Base-by-base conservation (phyloP, 2,329 filamentous ascomycete genomes). In the Aspergillus thermomutatus region DNA sequence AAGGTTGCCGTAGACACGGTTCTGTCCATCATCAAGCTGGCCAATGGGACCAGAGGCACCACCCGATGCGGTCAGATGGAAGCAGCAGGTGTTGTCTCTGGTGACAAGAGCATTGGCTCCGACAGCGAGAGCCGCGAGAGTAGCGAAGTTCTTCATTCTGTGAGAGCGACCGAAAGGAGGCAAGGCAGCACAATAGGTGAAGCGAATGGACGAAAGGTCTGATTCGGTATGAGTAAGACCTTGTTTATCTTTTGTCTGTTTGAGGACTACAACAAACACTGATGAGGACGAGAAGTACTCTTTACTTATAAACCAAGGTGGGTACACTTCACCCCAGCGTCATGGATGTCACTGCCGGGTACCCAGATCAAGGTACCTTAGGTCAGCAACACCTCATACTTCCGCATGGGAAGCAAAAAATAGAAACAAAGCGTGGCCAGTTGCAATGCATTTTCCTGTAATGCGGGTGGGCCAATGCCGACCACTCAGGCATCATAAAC, bases 1-100 rank as follows among this genome's bases (percentile, higher is more conserved):
- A 11, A 83, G 69, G 28, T 60, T 74, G 45, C 81, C 80, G 40
- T 82, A 81, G 47, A 87, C 78, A 50, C 84, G 80, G 65, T 80
- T 82, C 73, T 89, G 86, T 8, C 87, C 87, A 68, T 87, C 83
- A 52, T 59, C 64, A 40, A 89, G 77, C 67, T 89, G 82, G 10
- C 83, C 85, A 45, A 89, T 74, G 3, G 75, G 68, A n/a, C 85
- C 83, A 28, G 77, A 75, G 19, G 75, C 70, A 55, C 73, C 76
- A 19, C 82, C 82, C 40, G 75, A 75, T 37, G 82, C 79, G 4
- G 73, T 77, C 37, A 87, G 66, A 57, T 78, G 74, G 70, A 87
- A 86, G 60, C 79, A 80, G 65, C 83, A 83, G 49, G 67, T 72
- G 41, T 69, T 69, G 50, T 65, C 62, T 49, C 75, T 69, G 56